Base-by-base conservation (phyloP, 306 rosid genomes). In the Benincasa hispida region DNA sequence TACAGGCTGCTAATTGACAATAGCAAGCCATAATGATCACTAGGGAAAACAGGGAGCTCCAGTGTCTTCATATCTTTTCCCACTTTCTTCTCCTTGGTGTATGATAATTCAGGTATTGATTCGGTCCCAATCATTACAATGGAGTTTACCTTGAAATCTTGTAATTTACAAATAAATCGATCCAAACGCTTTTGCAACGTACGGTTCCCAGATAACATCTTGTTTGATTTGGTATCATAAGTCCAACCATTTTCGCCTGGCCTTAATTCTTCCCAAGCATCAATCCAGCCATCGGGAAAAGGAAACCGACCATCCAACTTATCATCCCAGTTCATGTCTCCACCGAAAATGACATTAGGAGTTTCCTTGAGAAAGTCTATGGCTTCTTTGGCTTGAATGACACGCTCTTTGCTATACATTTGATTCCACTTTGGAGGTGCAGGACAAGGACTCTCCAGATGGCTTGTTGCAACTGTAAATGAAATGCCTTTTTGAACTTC, bases 261-360 rank as follows among this genome's bases (percentile, higher is more conserved):
- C 83, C 82, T 87, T 41, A 90, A 78, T 76, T 78, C 81, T 63
- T 78, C 80, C 98, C 97, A 94, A 25, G 93, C 93, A 83, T 94
- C 98, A 25, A 79, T 18, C 98, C 98, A 91, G 72, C 82, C 92
- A 15, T 85, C 94, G 10, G 60, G 85, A 25, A 82, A 79, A 60
- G 98, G 98, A 86, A 87, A 88, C 22, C 42, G 81, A 77, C 97
- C 97, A 54, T 94, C 98, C 81, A 74, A 72, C 87, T 94, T 90
- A 77, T 94, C 97, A 39, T 89, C 85, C 98, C 98, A 94, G 81
- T 94, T 94, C 98, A 94, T 94, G 86, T 94, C 98, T 59, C 98
- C 98, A 11, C 89, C 91, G 70, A 90, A 94, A 58, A 94, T 63
- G 84, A 89, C 96, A 28, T 94, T 94, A 14, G 85, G 91, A 63